Conservation (phyloP, 495 filamentous ascomycete genomes). For the Hypoxylon perforatum region DNA sequence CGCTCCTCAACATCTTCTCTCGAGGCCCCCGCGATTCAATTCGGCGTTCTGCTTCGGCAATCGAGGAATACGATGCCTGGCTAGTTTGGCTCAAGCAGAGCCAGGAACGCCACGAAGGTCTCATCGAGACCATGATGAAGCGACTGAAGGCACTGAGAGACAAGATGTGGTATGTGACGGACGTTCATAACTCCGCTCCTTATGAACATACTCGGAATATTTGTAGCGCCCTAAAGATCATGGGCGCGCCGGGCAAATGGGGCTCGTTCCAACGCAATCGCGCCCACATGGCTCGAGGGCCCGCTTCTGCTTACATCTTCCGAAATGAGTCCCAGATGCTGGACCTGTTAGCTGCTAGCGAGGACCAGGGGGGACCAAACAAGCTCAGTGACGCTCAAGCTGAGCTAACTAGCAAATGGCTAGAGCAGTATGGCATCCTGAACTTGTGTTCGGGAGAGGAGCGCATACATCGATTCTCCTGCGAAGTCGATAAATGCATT, state of each 20-base stretch:
- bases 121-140: constrained; percentile 74
- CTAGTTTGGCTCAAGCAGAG: constrained; percentile 79
- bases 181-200: constrained; percentile 88
- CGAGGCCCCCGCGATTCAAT: constrained; percentile 75
- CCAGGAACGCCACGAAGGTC: constrained; percentile 73
- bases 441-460: constrained; percentile 98
- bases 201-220: constrained; percentile 93
- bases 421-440: constrained; percentile 82
- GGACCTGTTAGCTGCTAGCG: constrained; percentile 83
- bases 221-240: constrained; percentile 88
- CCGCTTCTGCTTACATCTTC: constrained; percentile 76
- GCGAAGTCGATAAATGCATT: constrained; percentile 88
- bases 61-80: constrained; percentile 80
- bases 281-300: constrained; percentile 65
- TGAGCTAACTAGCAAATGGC: constrained; percentile 85
- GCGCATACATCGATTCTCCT: constrained; percentile 91
- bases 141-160: constrained; percentile 76
- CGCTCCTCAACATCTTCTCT: constrained; percentile 76
- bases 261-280: constrained; percentile 64
- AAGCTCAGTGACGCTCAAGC: constrained; percentile 97
- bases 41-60: constrained; percentile 70
- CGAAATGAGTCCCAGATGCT: constrained; percentile 88
- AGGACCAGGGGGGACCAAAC: constrained; percentile 88
- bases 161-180: constrained; percentile 99
- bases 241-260: constrained; percentile 73